These are phyloP conservation scores for Paspalum vaginatum DNA, from an alignment of 176 grass and related monocot species.

Conservation along the genomic window DNA sequence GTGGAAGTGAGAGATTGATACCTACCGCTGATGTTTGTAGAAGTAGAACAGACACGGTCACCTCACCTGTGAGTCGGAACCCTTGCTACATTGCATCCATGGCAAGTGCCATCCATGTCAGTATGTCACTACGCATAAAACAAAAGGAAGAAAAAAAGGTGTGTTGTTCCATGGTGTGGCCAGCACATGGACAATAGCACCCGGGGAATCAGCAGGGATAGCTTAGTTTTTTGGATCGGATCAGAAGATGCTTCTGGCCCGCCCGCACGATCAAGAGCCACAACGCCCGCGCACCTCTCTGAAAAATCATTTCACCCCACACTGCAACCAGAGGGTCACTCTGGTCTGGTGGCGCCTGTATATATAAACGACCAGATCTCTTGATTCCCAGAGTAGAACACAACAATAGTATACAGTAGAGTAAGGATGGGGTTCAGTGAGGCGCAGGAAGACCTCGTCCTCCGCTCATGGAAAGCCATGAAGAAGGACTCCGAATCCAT, in stretches of 20 bases:
- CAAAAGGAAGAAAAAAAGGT: background rate
- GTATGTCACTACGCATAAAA: background rate
- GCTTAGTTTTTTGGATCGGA: background rate
- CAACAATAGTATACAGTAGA: background rate
- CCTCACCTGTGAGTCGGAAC: background rate
- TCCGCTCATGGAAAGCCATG: constrained; percentile 82
- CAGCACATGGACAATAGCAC: background rate
- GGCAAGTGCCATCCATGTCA: no score
- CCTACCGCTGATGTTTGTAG: background rate
- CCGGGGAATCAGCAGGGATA: constrained; percentile 11
- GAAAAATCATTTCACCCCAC: constrained; percentile 17
- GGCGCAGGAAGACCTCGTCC: constrained; percentile 67
- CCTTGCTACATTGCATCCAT: no score
- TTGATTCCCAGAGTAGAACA: background rate
- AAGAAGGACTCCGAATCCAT: constrained; percentile 58
- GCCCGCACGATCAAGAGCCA: constrained; percentile 1
- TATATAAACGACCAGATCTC: constrained; percentile 34
- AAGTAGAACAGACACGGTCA: background rate
- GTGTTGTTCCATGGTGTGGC: background rate
- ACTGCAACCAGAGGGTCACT: no score
- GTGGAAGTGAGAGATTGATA: background rate
- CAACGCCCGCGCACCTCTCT: background rate
- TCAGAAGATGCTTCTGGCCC: constrained; percentile 29
- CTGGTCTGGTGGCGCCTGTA: constrained; percentile 32
- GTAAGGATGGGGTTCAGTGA: constrained; percentile 59